These are phyloP conservation scores for Camellia japonica DNA, from an alignment of 148 eudicot genomes.

Conservation along the genomic window DNA sequence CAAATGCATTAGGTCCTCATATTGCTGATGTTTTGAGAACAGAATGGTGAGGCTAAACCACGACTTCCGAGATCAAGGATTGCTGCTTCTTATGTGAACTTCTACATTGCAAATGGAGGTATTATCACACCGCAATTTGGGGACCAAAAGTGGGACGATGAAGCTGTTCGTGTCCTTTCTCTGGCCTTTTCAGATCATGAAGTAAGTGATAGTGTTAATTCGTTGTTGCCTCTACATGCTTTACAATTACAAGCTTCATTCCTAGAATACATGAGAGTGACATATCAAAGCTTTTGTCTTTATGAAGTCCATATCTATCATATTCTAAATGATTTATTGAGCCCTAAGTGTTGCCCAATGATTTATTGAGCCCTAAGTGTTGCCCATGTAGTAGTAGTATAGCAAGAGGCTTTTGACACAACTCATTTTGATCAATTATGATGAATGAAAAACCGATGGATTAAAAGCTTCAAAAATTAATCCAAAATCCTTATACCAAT, in stretches of 20 bases:
- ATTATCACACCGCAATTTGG: conserved; percentile 91
- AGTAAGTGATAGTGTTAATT: conserved; percentile 31
- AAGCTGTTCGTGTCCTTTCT: conserved; percentile 75
- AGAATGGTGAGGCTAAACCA: conserved; percentile 79
- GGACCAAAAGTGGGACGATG: conserved; percentile 82
- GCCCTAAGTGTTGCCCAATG: neutral
- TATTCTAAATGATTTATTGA: neutral
- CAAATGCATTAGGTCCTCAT: neutral
- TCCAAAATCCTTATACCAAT: neutral
- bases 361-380: neutral
- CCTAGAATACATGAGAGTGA: neutral
- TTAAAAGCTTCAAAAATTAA: neutral
- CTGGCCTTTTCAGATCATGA: conserved; percentile 60
- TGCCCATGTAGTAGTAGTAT: neutral
- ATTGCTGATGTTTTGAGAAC: conserved; percentile 13
- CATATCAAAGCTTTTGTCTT: neutral
- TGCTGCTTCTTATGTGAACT: conserved; percentile 94
- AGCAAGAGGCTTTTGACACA: neutral
- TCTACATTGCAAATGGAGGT: conserved; percentile 85
- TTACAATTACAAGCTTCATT: conserved; percentile 7
- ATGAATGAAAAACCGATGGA: neutral
- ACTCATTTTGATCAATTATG: neutral
- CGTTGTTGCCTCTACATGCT: neutral
- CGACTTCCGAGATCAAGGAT: conserved; percentile 79
- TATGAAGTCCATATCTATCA: neutral